A percentile compares a stretch with the other conserved stretches of the same genome.
phyloP scores from a whole-genome alignment of 148 eudicot genomes.

The Rhododendron griersonianum region DNA sequence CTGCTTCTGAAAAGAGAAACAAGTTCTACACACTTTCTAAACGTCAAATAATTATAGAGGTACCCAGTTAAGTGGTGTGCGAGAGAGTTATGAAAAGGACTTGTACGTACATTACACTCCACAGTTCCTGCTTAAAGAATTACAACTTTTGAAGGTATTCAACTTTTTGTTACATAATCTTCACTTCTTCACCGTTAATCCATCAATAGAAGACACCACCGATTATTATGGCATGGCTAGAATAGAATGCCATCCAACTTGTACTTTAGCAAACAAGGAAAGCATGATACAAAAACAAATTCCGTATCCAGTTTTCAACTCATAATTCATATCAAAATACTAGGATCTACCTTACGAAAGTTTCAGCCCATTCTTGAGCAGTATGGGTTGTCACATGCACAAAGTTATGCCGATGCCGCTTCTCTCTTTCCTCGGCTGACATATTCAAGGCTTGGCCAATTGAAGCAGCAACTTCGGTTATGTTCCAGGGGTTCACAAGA shows the following conservation, averaged over 20 bases:
- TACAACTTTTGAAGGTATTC: neutral
- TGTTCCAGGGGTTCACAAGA: slow-evolving; percentile 93
- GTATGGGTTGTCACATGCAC: slow-evolving; percentile 78
- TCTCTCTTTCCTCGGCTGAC: slow-evolving; percentile 89
- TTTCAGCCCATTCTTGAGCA: slow-evolving; percentile 98
- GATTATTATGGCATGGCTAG: neutral
- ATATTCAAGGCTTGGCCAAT: slow-evolving; percentile 81
- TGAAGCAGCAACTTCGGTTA: slow-evolving; percentile 83
- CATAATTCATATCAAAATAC: neutral
- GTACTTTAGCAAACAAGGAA: neutral
- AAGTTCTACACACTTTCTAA: neutral
- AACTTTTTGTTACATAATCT: neutral
- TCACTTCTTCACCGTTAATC: neutral
- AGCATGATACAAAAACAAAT: neutral
- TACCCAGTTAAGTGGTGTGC: neutral
- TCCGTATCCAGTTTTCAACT: neutral
- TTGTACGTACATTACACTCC: neutral
- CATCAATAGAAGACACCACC: neutral
- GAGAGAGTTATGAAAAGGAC: neutral
- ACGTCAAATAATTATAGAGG: neutral
- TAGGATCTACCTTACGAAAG: slow-evolving; percentile 69
- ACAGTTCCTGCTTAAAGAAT: neutral
- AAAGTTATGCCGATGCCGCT: slow-evolving; percentile 74
- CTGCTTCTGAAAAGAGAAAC: neutral
- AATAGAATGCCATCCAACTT: neutral